Conservation (phyloP, 768 basidiomycete genomes). For the Mycena floridula region DNA sequence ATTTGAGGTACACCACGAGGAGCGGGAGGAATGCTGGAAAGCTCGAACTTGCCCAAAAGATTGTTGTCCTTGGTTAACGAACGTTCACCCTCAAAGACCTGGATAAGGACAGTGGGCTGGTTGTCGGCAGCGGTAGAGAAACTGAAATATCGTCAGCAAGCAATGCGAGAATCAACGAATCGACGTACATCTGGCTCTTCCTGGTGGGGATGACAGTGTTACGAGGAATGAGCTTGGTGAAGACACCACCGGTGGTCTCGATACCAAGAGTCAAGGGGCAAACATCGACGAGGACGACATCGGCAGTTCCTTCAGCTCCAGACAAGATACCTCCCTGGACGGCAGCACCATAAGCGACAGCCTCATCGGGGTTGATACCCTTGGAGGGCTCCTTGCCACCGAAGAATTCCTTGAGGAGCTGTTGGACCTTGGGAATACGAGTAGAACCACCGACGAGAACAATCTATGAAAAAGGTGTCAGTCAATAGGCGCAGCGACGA, state of each 20-base stretch:
- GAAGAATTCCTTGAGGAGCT: conserved; percentile 97
- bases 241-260: conserved; percentile 96
- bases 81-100: conserved; percentile 97
- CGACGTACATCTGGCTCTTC: conserved; percentile 82
- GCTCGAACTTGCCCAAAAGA: conserved; percentile 94
- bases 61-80: conserved; percentile 98
- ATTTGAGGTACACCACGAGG: conserved; percentile 97
- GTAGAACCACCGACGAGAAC: conserved; percentile 97
- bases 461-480: conserved; percentile 35
- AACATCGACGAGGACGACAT: conserved; percentile 94
- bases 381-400: conserved; percentile 95
- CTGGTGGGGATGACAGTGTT: conserved; percentile 98
- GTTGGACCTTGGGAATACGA: conserved; percentile 99
- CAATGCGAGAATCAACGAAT: background rate
- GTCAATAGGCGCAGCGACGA: background rate
- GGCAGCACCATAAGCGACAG: conserved; percentile 97
- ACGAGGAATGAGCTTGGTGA: conserved; percentile 95
- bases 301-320: conserved; percentile 85
- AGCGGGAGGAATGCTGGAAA: conserved; percentile 87
- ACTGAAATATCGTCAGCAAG: conserved; percentile 19
- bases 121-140: conserved; percentile 86
- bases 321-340: conserved; percentile 98
- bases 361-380: conserved; percentile 99
- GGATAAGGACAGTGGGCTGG: conserved; percentile 93
- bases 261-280: conserved; percentile 97